Evolutionary conservation across 2,329 filamentous ascomycete genomes (phyloP).

Genomic region (Aspergillus arachidicola): DNA sequence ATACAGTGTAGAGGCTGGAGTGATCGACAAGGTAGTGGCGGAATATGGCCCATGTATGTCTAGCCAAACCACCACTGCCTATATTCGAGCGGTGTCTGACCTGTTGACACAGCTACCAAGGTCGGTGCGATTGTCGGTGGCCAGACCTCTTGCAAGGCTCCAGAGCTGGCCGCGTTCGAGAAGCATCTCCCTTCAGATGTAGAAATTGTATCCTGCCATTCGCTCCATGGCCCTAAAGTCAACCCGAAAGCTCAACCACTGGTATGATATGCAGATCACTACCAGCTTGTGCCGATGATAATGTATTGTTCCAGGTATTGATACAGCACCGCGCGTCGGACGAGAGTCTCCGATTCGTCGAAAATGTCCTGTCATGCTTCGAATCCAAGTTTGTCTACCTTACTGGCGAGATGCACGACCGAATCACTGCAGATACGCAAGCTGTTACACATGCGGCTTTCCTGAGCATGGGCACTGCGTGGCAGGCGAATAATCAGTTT

Average conservation of each 20-base stretch:
- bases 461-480: constrained; percentile 95
- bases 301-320: constrained; percentile 57
- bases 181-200: constrained; percentile 83
- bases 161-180: constrained; percentile 92
- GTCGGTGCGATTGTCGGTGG: constrained; percentile 93
- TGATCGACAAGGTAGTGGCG: constrained; percentile 83
- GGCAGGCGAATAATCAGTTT: constrained; percentile 93
- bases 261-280: constrained; percentile 52
- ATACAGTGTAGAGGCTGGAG: constrained; percentile 94
- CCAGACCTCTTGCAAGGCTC: constrained; percentile 97
- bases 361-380: constrained; percentile 79
- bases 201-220: constrained; percentile 94
- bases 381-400: constrained; percentile 85
- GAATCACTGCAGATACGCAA: constrained; percentile 97
- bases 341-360: constrained; percentile 74
- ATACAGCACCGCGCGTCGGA: constrained; percentile 90
- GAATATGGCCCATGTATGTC: constrained; percentile 88
- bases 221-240: constrained; percentile 88
- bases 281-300: constrained; percentile 20
- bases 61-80: constrained; percentile 14
- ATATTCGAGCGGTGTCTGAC: constrained; percentile 26
- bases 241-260: constrained; percentile 87
- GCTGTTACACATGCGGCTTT: constrained; percentile 98
- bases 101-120: constrained; percentile 72
- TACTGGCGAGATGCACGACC: constrained; percentile 84